These are phyloP conservation scores for Vigna reflexopilosa DNA, from an alignment of 306 rosid species.

Conservation along the genomic window DNA sequence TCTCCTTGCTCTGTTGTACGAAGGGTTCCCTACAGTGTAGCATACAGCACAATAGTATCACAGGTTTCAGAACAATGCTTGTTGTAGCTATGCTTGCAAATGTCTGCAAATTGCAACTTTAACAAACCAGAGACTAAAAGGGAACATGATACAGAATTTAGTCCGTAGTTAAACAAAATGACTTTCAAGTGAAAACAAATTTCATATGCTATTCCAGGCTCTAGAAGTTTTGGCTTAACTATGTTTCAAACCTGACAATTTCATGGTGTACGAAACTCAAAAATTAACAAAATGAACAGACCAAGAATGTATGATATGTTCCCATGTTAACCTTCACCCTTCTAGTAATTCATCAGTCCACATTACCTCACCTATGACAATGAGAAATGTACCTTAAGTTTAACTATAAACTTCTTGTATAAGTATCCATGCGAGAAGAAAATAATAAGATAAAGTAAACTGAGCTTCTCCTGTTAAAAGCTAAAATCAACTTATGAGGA, in stretches of 20 bases:
- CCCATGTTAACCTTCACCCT: background rate
- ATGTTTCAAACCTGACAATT: conserved; percentile 33
- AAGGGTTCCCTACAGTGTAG: conserved; percentile 69
- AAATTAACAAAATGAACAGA: background rate
- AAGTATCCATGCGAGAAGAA: too few species aligned
- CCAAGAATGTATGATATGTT: conserved; percentile 18
- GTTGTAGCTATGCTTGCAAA: conserved; percentile 4
- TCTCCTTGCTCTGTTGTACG: conserved; percentile 96
- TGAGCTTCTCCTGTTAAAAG: too few species aligned
- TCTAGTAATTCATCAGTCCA: background rate
- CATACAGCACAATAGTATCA: background rate
- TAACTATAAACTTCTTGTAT: background rate
- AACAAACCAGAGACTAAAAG: background rate
- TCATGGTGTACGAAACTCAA: conserved; percentile 9
- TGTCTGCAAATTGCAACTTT: background rate
- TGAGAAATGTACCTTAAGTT: background rate
- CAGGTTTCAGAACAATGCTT: conserved; percentile 16
- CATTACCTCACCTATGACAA: background rate
- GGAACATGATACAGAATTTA: background rate
- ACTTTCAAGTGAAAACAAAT: background rate
- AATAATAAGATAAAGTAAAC: too few species aligned
- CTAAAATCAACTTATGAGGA: too few species aligned
- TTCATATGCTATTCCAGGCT: conserved; percentile 1
- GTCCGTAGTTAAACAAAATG: background rate
- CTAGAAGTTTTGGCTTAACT: background rate